Conservation (phyloP, 371 early-diverging fungal species). For the Rhizopus microsporus region DNA sequence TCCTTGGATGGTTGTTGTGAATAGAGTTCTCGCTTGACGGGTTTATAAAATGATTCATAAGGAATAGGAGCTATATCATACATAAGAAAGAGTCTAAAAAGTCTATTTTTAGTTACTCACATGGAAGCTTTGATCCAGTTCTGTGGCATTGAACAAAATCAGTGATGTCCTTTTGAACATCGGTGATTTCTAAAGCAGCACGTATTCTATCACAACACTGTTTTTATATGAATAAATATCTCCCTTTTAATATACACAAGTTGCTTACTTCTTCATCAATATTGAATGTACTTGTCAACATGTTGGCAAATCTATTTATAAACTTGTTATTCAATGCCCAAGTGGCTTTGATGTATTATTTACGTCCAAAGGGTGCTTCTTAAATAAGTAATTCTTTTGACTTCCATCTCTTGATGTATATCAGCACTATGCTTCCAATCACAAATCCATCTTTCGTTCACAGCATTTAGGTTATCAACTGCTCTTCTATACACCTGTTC, state of each 20-base stretch:
- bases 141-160: conserved; percentile 33
- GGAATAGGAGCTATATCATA: conserved; percentile 1
- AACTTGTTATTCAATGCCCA: not conserved
- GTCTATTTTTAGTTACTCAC: conserved; percentile 14
- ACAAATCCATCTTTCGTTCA: conserved; percentile 35
- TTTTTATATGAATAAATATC: conserved; percentile 6
- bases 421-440: conserved; percentile 39
- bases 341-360: conserved; percentile 9
- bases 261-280: conserved; percentile 46
- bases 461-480: conserved; percentile 29
- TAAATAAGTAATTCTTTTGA: conserved; percentile 39
- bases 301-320: conserved; percentile 40
- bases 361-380: conserved; percentile 45
- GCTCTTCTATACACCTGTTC: conserved; percentile 46
- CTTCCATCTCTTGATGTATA: conserved; percentile 47
- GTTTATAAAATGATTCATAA: conserved; percentile 9
- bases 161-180: conserved; percentile 39
- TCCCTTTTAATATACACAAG: not conserved
- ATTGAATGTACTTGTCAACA: conserved; percentile 46
- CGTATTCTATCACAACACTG: conserved; percentile 47
- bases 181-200: conserved; percentile 40
- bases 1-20: not conserved
- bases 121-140: conserved; percentile 38
- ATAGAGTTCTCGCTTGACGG: not conserved
- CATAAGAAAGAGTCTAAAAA: not conserved